phyloP scores from a whole-genome alignment of 257 asterid species.

The Solanum medicagineum region DNA sequence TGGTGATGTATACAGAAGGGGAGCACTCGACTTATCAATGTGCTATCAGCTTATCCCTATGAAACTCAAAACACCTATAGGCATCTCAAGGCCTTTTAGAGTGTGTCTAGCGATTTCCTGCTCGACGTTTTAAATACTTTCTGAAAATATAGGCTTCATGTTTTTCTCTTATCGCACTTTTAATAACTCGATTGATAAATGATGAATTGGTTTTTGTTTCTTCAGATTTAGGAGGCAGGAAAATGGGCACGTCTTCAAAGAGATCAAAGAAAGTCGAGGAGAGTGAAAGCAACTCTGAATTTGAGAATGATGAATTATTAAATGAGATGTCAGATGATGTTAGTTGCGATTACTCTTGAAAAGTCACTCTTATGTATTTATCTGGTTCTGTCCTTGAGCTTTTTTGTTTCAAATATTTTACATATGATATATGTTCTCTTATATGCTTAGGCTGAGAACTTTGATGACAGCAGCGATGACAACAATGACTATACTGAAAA shows the following conservation, averaged over 20 bases:
- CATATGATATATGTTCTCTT: neutral
- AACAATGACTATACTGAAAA: neutral
- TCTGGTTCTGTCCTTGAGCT: neutral
- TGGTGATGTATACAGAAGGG: neutral
- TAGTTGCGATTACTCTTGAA: constrained; percentile 1
- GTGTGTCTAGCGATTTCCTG: neutral
- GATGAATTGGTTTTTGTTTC: neutral
- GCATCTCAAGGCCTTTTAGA: neutral
- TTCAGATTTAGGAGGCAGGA: neutral
- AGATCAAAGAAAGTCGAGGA: constrained; percentile 10
- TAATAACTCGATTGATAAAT: neutral
- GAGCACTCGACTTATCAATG: neutral
- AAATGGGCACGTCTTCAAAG: constrained; percentile 26
- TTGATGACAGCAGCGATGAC: constrained; percentile 5
- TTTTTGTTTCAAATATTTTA: neutral
- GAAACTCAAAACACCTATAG: neutral
- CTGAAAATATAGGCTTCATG: neutral
- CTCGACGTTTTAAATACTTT: neutral
- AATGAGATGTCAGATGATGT: constrained; percentile 20
- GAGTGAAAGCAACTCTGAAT: constrained; percentile 39
- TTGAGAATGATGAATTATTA: constrained; percentile 17
- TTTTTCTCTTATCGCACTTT: neutral
- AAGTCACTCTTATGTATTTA: neutral
- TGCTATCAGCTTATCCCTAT: neutral
- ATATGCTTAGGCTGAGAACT: constrained; percentile 2